phyloP scores from a whole-genome alignment of 1,284 basidiomycete species.

The Jaminaea rosea region DNA sequence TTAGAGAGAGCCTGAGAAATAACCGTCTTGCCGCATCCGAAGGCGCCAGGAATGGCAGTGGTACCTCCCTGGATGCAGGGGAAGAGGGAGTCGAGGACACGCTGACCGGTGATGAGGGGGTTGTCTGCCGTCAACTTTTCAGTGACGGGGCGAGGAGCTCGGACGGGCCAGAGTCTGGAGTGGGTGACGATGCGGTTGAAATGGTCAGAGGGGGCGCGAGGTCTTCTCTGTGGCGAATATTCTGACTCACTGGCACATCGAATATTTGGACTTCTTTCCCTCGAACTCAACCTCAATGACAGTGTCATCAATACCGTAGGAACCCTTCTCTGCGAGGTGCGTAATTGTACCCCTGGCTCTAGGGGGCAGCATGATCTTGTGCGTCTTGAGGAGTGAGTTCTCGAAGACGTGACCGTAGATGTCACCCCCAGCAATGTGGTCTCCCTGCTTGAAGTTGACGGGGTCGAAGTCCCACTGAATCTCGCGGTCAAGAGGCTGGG shows the following conservation, averaged over 20 bases:
- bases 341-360: slow-evolving; percentile 92
- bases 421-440: slow-evolving; percentile 93
- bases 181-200: too few relatives aligned
- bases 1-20: slow-evolving; percentile 72
- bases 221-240: too few relatives aligned
- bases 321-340: slow-evolving; percentile 84
- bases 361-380: slow-evolving; percentile 93
- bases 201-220: too few relatives aligned
- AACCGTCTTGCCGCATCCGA: slow-evolving; percentile 64
- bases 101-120: slow-evolving; percentile 90
- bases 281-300: slow-evolving; percentile 97
- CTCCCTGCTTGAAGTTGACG: slow-evolving; percentile 64
- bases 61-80: slow-evolving; percentile 99
- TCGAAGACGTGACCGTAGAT: slow-evolving; percentile 93
- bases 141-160: slow-evolving; percentile 86
- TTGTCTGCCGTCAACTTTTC: slow-evolving; percentile 89
- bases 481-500: slow-evolving; percentile 78
- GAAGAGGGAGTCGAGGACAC: slow-evolving; percentile 93
- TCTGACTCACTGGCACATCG: slow-evolving; percentile 96
- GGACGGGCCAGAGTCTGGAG: slow-evolving; percentile 98
- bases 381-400: slow-evolving; percentile 89
- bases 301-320: slow-evolving; percentile 84
- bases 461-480: slow-evolving; percentile 95
- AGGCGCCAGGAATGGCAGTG: slow-evolving; percentile 97
- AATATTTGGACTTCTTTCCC: slow-evolving; percentile 84